Evolutionary conservation across 176 grass and related monocot genomes (phyloP).

Genomic region (Olyra latifolia): DNA sequence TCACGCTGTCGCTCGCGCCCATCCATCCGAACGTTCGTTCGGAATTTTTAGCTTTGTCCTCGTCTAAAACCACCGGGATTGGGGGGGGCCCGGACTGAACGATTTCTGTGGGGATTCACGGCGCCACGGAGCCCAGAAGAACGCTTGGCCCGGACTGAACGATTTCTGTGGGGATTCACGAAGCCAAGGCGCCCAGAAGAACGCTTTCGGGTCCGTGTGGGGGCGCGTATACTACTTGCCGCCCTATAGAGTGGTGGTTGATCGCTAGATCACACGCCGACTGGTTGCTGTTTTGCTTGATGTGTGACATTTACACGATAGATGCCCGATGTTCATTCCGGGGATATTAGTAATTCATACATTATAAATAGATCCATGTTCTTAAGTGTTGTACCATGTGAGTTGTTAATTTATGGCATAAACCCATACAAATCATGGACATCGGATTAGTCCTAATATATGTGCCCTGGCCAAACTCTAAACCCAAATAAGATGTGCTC

Average conservation of each 20-base stretch:
- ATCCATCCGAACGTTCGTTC: not conserved
- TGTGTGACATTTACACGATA: not conserved
- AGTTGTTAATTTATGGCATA: too few relatives aligned
- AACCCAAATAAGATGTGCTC: too few relatives aligned
- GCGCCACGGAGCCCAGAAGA: constrained; percentile 32
- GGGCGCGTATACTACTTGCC: not conserved
- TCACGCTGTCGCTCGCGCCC: not conserved
- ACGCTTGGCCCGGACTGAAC: too few relatives aligned
- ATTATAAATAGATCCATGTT: too few relatives aligned
- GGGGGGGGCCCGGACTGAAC: constrained; percentile 7
- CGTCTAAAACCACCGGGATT: not conserved
- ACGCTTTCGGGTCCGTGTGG: constrained; percentile 9
- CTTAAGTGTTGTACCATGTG: too few relatives aligned
- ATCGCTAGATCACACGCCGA: not conserved
- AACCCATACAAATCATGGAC: too few relatives aligned
- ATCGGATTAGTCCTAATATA: too few relatives aligned
- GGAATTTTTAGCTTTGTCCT: too few relatives aligned
- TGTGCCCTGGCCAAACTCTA: too few relatives aligned
- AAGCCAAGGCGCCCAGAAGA: too few relatives aligned
- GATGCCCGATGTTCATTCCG: not conserved
- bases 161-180: too few relatives aligned
- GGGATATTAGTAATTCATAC: not conserved
- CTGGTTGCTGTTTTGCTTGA: not conserved
- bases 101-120: not conserved
- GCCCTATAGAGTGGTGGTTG: not conserved